Base-by-base conservation (phyloP, 345 rosid species). In the Linum trigynum region DNA sequence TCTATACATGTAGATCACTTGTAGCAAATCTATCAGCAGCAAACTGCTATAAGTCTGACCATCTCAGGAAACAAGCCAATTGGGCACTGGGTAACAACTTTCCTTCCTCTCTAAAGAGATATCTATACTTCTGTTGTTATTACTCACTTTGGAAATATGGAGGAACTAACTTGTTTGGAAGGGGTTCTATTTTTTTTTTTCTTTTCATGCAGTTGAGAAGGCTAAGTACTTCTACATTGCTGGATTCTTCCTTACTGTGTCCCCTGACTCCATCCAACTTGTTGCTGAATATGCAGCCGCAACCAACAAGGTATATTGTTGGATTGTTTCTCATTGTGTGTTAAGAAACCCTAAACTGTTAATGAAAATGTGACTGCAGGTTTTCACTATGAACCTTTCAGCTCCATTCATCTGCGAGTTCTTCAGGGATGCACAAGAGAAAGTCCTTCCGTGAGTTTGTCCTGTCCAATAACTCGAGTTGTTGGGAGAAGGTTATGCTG, bases 371-470 rank as follows among this genome's bases (percentile, higher is more conserved):
- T 23, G 32, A 23, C 3, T 72, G 62, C 80, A 94, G 99, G 74
- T 84, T 57, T 94, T 94, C 75, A 55, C 74, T 57, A 94, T 86
- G 96, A 94, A 94, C 80, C 99, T 90, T 65, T 83, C 99, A 75
- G 99, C 97, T 76, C 92, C 97, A 61, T 94, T 86, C 78, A 88
- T 94, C 75, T 94, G 99, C 23, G 99, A 94, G 78, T 94, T 94
- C 82, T 94, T 88, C 84, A 90, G 82, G 89, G 96, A 94, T 59
- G 88, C 66, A 4, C 90, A 78, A 38, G 97, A 81, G 70, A 91
- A 87, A 76, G 69, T 67, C 75, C 66, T 95, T 16, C 90, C 95
- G 96, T 94, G 79, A 88, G 92, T 67, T 60, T 53, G n/a, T n/a
- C n/a, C n/a, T n/a, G n/a, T n/a, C n/a, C n/a, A n/a, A n/a, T n/a